A percentile compares a stretch with the other conserved stretches of the same genome.
These are phyloP conservation scores for Stellera chamaejasme DNA, from an alignment of 345 rosid species.

Conservation along the genomic window DNA sequence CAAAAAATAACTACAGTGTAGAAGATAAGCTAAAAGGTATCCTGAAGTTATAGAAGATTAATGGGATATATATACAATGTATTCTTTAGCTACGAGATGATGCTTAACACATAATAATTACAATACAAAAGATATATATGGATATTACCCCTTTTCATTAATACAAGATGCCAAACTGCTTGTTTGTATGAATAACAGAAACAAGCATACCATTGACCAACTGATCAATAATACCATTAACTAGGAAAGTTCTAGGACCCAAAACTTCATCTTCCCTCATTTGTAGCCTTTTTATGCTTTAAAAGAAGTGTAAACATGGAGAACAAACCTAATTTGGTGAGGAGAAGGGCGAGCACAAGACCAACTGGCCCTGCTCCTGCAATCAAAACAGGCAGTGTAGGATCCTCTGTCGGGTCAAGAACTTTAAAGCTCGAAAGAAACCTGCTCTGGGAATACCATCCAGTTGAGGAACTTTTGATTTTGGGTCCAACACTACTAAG, in stretches of 20 bases:
- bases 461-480: conserved; percentile 23
- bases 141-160: too few relatives aligned
- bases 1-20: too few relatives aligned
- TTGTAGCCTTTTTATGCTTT: background rate
- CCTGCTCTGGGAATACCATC: conserved; percentile 25
- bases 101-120: too few relatives aligned
- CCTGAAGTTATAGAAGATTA: too few relatives aligned
- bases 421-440: conserved; percentile 19
- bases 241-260: background rate
- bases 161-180: too few relatives aligned
- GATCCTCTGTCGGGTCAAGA: conserved; percentile 17
- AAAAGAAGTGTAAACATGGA: background rate
- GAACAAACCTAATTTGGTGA: conserved; percentile 63
- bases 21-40: too few relatives aligned
- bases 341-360: conserved; percentile 75
- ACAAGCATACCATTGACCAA: too few relatives aligned
- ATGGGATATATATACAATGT: too few relatives aligned
- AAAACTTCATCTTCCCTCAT: background rate
- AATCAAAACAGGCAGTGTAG: conserved; percentile 68
- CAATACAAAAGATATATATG: too few relatives aligned
- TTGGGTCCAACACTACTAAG: conserved; percentile 19
- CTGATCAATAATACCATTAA: background rate
- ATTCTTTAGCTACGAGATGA: too few relatives aligned
- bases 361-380: conserved; percentile 99
- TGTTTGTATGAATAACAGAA: too few relatives aligned